These are phyloP conservation scores for Pleurotus giganteus DNA, from an alignment of 768 basidiomycete genomes.

Conservation along the genomic window DNA sequence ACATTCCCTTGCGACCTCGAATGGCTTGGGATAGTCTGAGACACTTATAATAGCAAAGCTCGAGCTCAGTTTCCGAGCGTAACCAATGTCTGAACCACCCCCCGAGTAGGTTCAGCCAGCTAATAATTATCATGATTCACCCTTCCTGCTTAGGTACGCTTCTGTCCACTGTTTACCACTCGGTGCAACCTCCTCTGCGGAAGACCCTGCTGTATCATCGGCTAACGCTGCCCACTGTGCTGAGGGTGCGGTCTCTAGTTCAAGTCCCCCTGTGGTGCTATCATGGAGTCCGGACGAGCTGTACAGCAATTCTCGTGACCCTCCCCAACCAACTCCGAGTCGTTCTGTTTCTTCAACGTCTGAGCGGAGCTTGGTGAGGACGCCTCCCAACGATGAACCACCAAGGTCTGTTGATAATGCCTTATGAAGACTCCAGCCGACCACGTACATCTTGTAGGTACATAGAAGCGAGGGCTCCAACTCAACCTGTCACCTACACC, in stretches of 20 bases:
- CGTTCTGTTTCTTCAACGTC: not conserved
- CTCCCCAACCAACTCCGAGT: conserved; percentile 5
- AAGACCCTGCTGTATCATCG: not conserved
- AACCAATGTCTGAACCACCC: not conserved
- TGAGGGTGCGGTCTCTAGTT: not conserved
- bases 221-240: not conserved
- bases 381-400: not conserved
- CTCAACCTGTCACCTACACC: conserved; percentile 9
- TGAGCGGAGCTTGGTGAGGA: not conserved
- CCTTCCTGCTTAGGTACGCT: not conserved
- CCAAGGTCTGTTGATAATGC: not conserved
- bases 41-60: too few species aligned
- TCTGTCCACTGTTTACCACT: not conserved
- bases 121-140: not conserved
- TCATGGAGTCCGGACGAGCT: not conserved
- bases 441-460: not conserved
- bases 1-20: too few species aligned
- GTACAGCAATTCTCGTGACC: not conserved
- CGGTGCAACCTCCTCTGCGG: too few species aligned
- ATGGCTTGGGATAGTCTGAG: too few species aligned
- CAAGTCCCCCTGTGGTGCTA: not conserved
- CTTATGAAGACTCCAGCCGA: not conserved
- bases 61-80: too few species aligned
- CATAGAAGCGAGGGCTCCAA: conserved; percentile 3
- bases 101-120: not conserved